phyloP scores from a whole-genome alignment of 108 stramenopile species.

The Nannochloropsis salina region DNA sequence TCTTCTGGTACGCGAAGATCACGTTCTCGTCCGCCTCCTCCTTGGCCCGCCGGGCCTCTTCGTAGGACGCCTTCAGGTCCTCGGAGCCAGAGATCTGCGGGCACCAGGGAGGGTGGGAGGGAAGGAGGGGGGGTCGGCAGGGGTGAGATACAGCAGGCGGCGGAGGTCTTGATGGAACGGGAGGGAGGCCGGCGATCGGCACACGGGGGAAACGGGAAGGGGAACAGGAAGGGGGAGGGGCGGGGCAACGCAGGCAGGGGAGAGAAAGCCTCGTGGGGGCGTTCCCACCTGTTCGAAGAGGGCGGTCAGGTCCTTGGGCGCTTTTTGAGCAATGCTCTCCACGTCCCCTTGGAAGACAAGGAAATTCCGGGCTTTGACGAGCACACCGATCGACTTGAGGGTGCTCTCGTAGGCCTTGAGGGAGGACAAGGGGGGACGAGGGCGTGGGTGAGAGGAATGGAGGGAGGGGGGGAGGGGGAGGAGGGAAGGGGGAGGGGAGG shows the following conservation, averaged over 20 bases:
- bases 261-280: too few relatives aligned
- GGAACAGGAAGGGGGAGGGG: too few relatives aligned
- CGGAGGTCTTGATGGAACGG: too few relatives aligned
- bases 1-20: neutral
- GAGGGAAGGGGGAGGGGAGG: neutral
- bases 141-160: neutral
- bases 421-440: neutral
- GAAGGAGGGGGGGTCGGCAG: neutral
- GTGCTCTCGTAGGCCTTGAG: conserved; percentile 68
- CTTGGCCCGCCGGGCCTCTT: neutral
- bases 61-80: conserved; percentile 55
- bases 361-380: conserved; percentile 96
- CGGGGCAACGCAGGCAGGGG: too few relatives aligned
- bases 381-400: conserved; percentile 74
- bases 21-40: neutral
- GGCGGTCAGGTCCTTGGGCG: conserved; percentile 81
- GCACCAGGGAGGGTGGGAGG: conserved; percentile 18
- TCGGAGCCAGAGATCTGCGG: conserved; percentile 54
- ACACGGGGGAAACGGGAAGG: too few relatives aligned
- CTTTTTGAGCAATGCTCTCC: conserved; percentile 83
- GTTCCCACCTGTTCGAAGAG: conserved; percentile 75
- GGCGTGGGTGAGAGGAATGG: neutral
- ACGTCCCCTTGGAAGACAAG: conserved; percentile 98
- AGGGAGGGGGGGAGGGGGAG: neutral
- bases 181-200: too few relatives aligned